Base-by-base conservation (phyloP, 257 asterid genomes). In the Leptodermis oblonga region DNA sequence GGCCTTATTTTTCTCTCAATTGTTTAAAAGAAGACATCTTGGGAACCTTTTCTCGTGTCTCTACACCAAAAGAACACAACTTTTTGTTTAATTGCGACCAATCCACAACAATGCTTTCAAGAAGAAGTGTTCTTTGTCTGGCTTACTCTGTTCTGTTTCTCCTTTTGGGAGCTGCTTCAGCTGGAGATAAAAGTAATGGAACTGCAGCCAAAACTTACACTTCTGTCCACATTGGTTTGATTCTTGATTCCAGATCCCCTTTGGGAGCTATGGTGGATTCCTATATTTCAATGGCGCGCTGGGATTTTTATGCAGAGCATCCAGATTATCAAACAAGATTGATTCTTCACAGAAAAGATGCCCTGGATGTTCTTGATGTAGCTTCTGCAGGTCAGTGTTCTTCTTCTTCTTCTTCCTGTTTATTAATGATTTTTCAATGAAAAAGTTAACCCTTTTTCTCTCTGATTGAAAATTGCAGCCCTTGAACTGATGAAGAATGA, bases 271-370 rank as follows among this genome's bases (percentile, higher is more conserved):
- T 85, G 90, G 82, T 41, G 13, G 82, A 82, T 46, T 62, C 74
- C 4, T 85, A 90, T 77, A 87, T 85, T 78, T 77, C 77, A 34
- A 83, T 83, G 83, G 84, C 88, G 8, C 43, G 79, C 54, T 64
- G 70, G 10, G 90, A 87, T 65, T 82, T 84, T 59, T 87, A 87
- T 53, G 56, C 54, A 0, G 76, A 54, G 8, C 77, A 78, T 76
- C 70, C 83, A 2, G 70, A 81, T 48, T 85, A 82, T 41, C 52
- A 43, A 3, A 81, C 87, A 2, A 72, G 86, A 77, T 42, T 87
- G 73, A 26, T 71, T 28, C 67, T 80, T 0, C 86, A 75, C 67
- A 43, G 70, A 17, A 80, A 70, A 70, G 73, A 75, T 69, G 88
- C 85, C 1, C 48, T 59, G 4, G 77, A 20, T 28, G 73, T 62